A percentile compares a stretch with the other conserved stretches of the same genome.
Evolutionary conservation across 2,329 filamentous ascomycete species (phyloP).

Genomic region (Aspergillus phoenicis): DNA sequence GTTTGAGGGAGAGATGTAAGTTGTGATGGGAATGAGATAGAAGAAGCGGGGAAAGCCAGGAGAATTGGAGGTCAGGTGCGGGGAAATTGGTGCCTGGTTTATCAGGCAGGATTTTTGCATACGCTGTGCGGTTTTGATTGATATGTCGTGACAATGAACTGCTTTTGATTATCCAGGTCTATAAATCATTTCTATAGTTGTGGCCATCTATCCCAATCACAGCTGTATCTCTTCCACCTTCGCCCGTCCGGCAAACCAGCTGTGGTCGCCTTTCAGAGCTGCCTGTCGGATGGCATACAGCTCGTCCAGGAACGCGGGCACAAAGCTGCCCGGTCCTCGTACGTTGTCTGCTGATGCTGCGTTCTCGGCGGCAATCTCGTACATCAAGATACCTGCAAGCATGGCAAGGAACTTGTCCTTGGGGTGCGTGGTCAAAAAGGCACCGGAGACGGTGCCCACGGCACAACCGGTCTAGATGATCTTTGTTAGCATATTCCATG

Average conservation of each 20-base stretch:
- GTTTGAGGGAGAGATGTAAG: not conserved
- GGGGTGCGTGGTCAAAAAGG: conserved; percentile 67
- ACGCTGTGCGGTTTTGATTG: not conserved
- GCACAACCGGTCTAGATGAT: conserved; percentile 69
- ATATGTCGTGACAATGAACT: not conserved
- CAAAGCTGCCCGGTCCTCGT: conserved; percentile 80
- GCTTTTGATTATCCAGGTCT: not conserved
- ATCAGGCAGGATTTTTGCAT: not conserved
- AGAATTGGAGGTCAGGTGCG: not conserved
- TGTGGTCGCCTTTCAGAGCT: conserved; percentile 34
- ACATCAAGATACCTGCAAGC: conserved; percentile 73
- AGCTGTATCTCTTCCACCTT: conserved; percentile 39
- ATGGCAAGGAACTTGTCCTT: conserved; percentile 71
- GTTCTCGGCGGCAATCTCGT: conserved; percentile 75
- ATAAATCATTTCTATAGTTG: not conserved
- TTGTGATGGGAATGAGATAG: not conserved
- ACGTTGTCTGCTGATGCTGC: conserved; percentile 63
- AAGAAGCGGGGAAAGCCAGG: not conserved
- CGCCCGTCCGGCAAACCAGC: conserved; percentile 41
- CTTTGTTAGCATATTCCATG: not conserved
- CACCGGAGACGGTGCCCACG: conserved; percentile 78
- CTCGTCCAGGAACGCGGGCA: conserved; percentile 81
- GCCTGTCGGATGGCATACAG: conserved; percentile 51
- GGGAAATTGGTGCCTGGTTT: not conserved
- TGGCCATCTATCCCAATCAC: conserved; percentile 10